Evolutionary conservation across 2,329 filamentous ascomycete species (phyloP).

Genomic region (Botrytis fabae): DNA sequence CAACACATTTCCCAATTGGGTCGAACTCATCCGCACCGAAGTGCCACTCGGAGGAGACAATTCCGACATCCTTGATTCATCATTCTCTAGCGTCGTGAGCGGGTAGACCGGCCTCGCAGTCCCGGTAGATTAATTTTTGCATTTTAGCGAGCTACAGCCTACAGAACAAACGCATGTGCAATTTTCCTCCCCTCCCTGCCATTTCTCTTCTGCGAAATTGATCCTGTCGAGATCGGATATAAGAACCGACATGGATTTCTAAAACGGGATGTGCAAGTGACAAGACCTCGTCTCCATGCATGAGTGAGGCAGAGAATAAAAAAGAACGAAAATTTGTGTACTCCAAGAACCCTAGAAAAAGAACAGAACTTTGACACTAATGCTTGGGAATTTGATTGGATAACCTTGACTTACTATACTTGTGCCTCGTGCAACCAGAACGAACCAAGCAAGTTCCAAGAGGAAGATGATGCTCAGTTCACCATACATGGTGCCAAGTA

Average conservation of each 20-base stretch:
- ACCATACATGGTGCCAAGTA: too few relatives aligned
- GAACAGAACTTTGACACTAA: not conserved
- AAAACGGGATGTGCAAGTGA: not conserved
- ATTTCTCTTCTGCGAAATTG: not conserved
- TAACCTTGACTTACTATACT: not conserved
- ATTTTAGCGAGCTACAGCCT: not conserved
- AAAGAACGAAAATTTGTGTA: not conserved
- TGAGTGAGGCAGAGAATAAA: not conserved
- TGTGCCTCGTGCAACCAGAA: not conserved
- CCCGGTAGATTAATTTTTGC: not conserved
- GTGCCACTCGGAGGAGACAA: not conserved
- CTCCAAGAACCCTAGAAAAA: not conserved
- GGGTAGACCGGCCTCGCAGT: not conserved
- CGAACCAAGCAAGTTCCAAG: not conserved
- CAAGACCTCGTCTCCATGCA: not conserved
- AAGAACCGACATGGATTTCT: not conserved
- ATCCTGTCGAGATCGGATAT: not conserved
- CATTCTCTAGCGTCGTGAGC: not conserved
- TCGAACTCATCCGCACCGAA: not conserved
- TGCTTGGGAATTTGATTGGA: not conserved
- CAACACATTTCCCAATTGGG: not conserved
- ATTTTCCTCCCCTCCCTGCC: not conserved
- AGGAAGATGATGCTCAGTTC: too few relatives aligned
- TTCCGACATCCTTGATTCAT: not conserved
- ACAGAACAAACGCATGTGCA: not conserved